These are phyloP conservation scores for Phytophthora macrochlamydospora DNA, from an alignment of 352 stramenopile genomes.

Conservation along the genomic window DNA sequence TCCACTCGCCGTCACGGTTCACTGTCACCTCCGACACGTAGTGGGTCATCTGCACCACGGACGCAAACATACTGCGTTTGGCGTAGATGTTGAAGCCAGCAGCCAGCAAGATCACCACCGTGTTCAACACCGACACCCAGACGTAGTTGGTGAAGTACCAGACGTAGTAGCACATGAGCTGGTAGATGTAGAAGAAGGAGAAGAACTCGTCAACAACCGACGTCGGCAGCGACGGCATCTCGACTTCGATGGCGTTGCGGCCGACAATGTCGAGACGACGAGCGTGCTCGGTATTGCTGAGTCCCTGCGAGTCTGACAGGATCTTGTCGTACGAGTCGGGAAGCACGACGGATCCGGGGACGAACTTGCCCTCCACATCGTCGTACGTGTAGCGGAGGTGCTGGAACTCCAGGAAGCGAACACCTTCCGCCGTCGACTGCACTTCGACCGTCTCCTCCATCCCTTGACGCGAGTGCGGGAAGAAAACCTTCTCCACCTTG, in stretches of 20 bases:
- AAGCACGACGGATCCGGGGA: slow-evolving; percentile 56
- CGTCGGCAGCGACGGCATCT: slow-evolving; percentile 57
- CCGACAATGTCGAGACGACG: slow-evolving; percentile 57
- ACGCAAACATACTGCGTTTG: slow-evolving; percentile 62
- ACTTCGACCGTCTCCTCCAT: slow-evolving; percentile 63
- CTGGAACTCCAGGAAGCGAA: slow-evolving; percentile 60
- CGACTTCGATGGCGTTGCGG: slow-evolving; percentile 64
- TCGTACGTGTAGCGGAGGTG: slow-evolving; percentile 69
- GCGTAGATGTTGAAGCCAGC: slow-evolving; percentile 68
- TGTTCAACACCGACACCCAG: slow-evolving; percentile 64
- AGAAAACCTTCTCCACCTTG: slow-evolving; percentile 52
- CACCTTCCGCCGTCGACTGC: slow-evolving; percentile 37
- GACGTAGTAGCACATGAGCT: slow-evolving; percentile 89
- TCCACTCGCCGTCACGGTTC: slow-evolving; percentile 60
- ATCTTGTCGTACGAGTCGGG: slow-evolving; percentile 54
- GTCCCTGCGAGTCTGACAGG: slow-evolving; percentile 48
- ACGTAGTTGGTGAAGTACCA: slow-evolving; percentile 80
- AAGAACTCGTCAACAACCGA: slow-evolving; percentile 74
- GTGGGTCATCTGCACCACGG: slow-evolving; percentile 68
- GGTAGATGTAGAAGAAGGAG: slow-evolving; percentile 79
- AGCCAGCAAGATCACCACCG: slow-evolving; percentile 58
- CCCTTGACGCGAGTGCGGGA: slow-evolving; percentile 45
- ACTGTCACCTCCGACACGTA: slow-evolving; percentile 71
- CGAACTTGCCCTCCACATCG: slow-evolving; percentile 49
- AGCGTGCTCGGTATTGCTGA: slow-evolving; percentile 41